phyloP scores from a whole-genome alignment of 805 yeast species.

The Candida arabinofermentans region DNA sequence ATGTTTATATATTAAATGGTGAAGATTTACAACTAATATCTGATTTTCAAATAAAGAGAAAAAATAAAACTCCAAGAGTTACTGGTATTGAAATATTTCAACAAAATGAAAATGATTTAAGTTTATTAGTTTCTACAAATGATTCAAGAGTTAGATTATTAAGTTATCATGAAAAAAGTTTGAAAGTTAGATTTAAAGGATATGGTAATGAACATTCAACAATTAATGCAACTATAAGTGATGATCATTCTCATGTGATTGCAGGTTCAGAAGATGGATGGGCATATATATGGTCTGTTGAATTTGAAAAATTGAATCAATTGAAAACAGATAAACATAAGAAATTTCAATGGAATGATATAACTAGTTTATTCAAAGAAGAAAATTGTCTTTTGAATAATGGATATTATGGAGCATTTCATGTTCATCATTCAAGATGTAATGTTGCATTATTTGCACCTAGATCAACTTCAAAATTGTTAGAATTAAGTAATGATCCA shows the following conservation, averaged over 20 bases:
- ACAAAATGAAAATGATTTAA: conserved; percentile 17
- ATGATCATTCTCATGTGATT: conserved; percentile 53
- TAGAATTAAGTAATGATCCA: conserved; percentile 74
- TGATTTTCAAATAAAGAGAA: conserved; percentile 44
- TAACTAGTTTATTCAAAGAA: conserved; percentile 29
- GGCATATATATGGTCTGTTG: conserved; percentile 74
- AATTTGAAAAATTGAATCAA: conserved; percentile 7
- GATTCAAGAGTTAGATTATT: conserved; percentile 76
- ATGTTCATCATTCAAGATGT: conserved; percentile 70
- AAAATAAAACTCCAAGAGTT: conserved; percentile 51
- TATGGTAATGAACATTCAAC: conserved; percentile 66
- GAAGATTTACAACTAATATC: conserved; percentile 50
- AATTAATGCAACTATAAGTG: conserved; percentile 61
- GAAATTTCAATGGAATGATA: conserved; percentile 35
- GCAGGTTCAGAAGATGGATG: conserved; percentile 87
- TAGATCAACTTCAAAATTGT: conserved; percentile 51
- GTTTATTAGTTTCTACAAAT: conserved; percentile 64
- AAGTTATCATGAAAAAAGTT: conserved; percentile 45
- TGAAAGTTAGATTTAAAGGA: conserved; percentile 73
- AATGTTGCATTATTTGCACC: conserved; percentile 83
- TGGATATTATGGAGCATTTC: conserved; percentile 63
- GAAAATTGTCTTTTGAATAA: conserved; percentile 43
- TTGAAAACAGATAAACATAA: conserved; percentile 15
- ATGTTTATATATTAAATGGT: conserved; percentile 56
- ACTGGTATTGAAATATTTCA: conserved; percentile 65